These are phyloP conservation scores for Penicillium sp. DNA, from an alignment of 2,329 filamentous ascomycete species.

Conservation along the genomic window DNA sequence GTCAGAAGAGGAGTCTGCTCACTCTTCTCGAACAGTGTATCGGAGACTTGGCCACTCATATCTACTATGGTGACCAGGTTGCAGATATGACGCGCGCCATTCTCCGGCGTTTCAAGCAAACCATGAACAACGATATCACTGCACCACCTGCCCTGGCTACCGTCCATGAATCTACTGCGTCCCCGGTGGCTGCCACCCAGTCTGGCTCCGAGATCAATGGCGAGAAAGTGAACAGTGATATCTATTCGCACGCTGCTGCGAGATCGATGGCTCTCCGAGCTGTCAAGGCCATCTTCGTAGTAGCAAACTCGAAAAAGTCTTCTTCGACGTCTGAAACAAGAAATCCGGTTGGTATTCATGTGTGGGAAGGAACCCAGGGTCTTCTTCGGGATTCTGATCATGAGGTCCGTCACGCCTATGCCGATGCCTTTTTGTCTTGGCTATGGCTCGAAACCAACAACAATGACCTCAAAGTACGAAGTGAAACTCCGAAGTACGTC, in stretches of 20 bases:
- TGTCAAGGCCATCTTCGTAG: conserved; percentile 76
- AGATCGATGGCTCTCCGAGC: conserved; percentile 68
- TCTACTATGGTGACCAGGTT: conserved; percentile 96
- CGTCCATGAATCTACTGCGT: conserved; percentile 20
- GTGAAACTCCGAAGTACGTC: conserved; percentile 51
- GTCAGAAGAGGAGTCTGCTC: conserved; percentile 63
- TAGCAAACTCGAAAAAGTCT: conserved; percentile 70
- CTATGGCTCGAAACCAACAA: conserved; percentile 74
- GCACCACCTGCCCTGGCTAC: conserved; percentile 40
- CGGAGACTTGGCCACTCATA: conserved; percentile 86
- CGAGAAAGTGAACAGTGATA: conserved; percentile 55
- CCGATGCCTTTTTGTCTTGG: conserved; percentile 81
- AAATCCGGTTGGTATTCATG: conserved; percentile 72
- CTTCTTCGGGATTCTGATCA: conserved; percentile 77
- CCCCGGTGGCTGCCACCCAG: conserved; percentile 22
- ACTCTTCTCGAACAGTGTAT: conserved; percentile 75
- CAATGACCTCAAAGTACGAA: conserved; percentile 63
- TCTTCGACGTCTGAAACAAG: conserved; percentile 64
- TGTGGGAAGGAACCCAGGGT: conserved; percentile 98
- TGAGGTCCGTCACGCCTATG: conserved; percentile 79
- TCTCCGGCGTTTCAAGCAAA: conserved; percentile 72
- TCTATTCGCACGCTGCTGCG: conserved; percentile 62
- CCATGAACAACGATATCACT: conserved; percentile 45
- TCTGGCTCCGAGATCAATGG: conserved; percentile 17
- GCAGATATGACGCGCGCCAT: conserved; percentile 89